Percentiles rank a stretch among this genome's conserved stretches.
phyloP scores from a whole-genome alignment of 1,284 basidiomycete species.

The Abortiporus biennis region DNA sequence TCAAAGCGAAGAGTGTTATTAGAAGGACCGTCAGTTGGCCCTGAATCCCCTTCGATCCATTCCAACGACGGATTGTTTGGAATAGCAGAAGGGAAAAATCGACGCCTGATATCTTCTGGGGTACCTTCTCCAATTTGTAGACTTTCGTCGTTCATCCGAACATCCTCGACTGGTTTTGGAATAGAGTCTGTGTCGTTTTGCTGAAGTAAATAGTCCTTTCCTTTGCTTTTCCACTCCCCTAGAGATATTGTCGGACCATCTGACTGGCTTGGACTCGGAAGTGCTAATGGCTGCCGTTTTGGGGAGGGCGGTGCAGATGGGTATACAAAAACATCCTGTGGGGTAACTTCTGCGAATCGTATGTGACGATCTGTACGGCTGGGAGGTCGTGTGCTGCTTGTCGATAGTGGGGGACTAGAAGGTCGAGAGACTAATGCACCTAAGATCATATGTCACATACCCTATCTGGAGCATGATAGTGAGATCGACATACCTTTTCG shows the following conservation, averaged over 20 bases:
- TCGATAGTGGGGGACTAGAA: constrained; percentile 23
- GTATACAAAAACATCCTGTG: constrained; percentile 63
- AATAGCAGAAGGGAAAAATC: constrained; percentile 77
- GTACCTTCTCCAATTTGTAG: constrained; percentile 59
- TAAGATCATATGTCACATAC: constrained; percentile 12
- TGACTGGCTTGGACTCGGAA: constrained; percentile 42
- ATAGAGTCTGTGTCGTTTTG: constrained; percentile 3
- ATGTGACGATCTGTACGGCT: constrained; percentile 36
- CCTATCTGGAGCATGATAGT: not conserved
- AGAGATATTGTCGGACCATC: constrained; percentile 46
- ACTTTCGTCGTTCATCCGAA: constrained; percentile 5
- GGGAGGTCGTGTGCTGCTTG: constrained; percentile 33
- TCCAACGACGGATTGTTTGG: constrained; percentile 65
- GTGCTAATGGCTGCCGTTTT: constrained; percentile 35
- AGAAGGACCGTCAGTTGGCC: constrained; percentile 13
- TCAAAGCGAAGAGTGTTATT: constrained; percentile 59
- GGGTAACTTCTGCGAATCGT: constrained; percentile 49
- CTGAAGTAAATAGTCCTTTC: constrained; percentile 1
- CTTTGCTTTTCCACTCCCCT: constrained; percentile 37
- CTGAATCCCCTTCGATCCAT: constrained; percentile 55
- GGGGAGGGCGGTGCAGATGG: constrained; percentile 75
- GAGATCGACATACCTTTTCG: constrained; percentile 1
- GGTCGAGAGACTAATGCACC: constrained; percentile 18
- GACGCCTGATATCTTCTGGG: constrained; percentile 75
- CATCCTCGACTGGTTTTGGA: not conserved